Evolutionary conservation across 139 green algal species (phyloP), one percentile per base, ranked within the genome.

Genomic region (Desmodesmus armatus): DNA sequence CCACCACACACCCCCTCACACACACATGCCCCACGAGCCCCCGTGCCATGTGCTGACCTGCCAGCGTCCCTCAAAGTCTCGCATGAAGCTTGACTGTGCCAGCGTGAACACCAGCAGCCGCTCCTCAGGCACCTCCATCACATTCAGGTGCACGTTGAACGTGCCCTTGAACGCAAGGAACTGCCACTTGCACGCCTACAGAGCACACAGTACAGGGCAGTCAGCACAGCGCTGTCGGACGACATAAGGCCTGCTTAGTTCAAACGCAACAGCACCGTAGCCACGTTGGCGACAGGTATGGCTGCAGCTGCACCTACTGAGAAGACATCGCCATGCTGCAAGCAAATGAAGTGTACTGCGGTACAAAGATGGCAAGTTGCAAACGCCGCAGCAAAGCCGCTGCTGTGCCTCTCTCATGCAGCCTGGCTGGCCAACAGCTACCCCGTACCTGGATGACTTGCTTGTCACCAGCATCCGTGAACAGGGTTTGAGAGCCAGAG

Each of bases 151-250:
- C 29, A 89, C 85, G 29, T 86, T 82, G 84, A 95, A 95, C 31
- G 81, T 90, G 43, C 92, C 92, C 0, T 44, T 80, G 74, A 93
- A 92, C 19, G 84, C 88, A 11, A 93, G 49, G 71, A 95, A 93
- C 21, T 71, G 73, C 92, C 92, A 95, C 2, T 65, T 78, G 83
- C 88, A 92, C 33, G 60, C 82, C 90, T 93, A 85, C 51, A 78
- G 17, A 63, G 29, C 31, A n/a, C 3, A 51, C 37, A 27, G 41
- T 15, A 75, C 4, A n/a, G 15, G 25, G 39, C 66, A 70, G n/a
- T 9, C 13, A 60, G 15, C 5, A 11, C 31, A 43, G 39, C 19
- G 27, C 9, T 19, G 17, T 66, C 44, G n/a, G n/a, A n/a, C n/a
- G n/a, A n/a, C n/a, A n/a, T n/a, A n/a, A n/a, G n/a, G n/a, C n/a